Conservation (phyloP, 768 basidiomycete species). For the Pholiota conissans region DNA sequence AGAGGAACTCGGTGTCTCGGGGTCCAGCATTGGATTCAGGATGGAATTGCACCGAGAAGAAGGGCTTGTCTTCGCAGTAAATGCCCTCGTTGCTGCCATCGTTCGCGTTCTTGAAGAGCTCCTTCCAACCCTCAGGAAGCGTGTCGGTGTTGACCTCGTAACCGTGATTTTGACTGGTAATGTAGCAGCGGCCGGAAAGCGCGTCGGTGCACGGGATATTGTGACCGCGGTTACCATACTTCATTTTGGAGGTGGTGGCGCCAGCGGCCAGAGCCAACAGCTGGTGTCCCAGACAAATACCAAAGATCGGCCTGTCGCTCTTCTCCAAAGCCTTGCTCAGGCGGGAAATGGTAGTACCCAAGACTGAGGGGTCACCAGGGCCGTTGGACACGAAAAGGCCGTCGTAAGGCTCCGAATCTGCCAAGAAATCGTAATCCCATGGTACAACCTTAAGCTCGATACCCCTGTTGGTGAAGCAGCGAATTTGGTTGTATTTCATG, state of each 20-base stretch:
- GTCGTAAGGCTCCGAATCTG: conserved; percentile 81
- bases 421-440: conserved; percentile 92
- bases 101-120: conserved; percentile 95
- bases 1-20: conserved; percentile 97
- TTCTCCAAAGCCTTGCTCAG: conserved; percentile 68
- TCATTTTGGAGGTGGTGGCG: conserved; percentile 96
- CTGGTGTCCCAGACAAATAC: conserved; percentile 98
- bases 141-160: conserved; percentile 87
- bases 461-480: conserved; percentile 91
- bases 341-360: conserved; percentile 67
- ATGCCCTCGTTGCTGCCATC: conserved; percentile 98
- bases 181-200: conserved; percentile 94
- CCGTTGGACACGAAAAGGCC: conserved; percentile 98
- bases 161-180: conserved; percentile 99
- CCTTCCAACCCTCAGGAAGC: conserved; percentile 85
- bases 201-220: conserved; percentile 97
- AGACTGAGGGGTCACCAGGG: conserved; percentile 92
- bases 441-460: conserved; percentile 97
- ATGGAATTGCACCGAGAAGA: conserved; percentile 99
- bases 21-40: conserved; percentile 82
- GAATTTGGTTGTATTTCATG: conserved; percentile 99
- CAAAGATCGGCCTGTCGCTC: conserved; percentile 87
- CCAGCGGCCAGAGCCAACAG: conserved; percentile 93
- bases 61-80: conserved; percentile 88
- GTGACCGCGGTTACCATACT: conserved; percentile 98